Base-by-base conservation (phyloP, 2,329 filamentous ascomycete genomes). In the Aspergillus sp. region DNA sequence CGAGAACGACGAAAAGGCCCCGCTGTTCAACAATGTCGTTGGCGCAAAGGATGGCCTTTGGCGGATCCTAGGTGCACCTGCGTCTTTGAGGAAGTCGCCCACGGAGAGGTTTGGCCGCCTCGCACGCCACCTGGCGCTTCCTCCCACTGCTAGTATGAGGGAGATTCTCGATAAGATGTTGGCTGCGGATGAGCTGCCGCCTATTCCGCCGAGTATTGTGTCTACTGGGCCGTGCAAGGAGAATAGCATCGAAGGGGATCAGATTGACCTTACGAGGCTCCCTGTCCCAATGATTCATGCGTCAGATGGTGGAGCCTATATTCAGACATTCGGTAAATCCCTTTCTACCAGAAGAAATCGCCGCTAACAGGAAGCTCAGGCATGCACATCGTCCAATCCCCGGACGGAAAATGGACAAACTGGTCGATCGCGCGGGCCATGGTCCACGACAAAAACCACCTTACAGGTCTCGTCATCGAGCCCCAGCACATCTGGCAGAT, bases 11-110 rank as follows among this genome's bases (percentile, higher is more conserved):
- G 78, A 76, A 59, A 82, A 81, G 54, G 82, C 83, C 1, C 82
- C 82, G 0, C 75, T 85, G 0, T 83, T 85, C 75, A 82, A 84
- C 69, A 85, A 84, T 28, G 59, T 85, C 57, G 82, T 79, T 56
- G 82, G 82, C 1, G 70, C 72, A 4, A 66, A 79, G 34, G 66
- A 82, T 45, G 82, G 82, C 8, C 71, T 85, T 0, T 84, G 73
- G 63, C 74, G 81, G 9, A 83, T 84, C 23, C 74, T 85, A 4
- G 82, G 81, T 23, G 78, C 77, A 0, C 76, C 82, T 0, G 78
- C 69, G 3, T 76, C 74, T 1, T 71, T 84, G 0, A 69, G 80
- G 0, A 72, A 65, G 2, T 66, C 72, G 7, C 38, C 67, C 1
- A 64, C 66, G 3, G 68, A 79, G 15, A 70, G 68, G 6, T 83